Evolutionary conservation across 2,329 filamentous ascomycete genomes (phyloP).

Genomic region (Orbilia javanica): DNA sequence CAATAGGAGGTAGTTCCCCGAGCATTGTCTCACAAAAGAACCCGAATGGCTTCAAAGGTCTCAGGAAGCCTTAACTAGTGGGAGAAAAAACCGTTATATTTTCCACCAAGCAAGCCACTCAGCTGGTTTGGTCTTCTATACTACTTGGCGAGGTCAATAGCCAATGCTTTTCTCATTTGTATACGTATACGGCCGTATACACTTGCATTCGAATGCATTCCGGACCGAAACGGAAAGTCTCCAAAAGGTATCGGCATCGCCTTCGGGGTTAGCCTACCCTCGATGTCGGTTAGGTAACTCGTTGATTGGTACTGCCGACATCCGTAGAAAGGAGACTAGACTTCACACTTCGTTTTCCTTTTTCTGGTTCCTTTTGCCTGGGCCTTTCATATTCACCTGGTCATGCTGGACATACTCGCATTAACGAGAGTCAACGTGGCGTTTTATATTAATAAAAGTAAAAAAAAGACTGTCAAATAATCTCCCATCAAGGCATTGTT

Average conservation of each 20-base stretch:
- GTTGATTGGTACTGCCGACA: conserved; percentile 7
- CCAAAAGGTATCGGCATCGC: conserved; percentile 32
- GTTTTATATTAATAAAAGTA: conserved; percentile 17
- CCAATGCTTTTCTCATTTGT: neutral
- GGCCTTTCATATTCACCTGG: neutral
- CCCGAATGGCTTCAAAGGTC: conserved; percentile 26
- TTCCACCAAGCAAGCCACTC: conserved; percentile 19
- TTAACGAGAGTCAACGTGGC: conserved; percentile 38
- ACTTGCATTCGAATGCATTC: conserved; percentile 14
- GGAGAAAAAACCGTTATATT: conserved; percentile 25
- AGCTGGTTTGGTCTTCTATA: neutral
- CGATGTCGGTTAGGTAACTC: neutral
- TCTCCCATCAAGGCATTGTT: neutral
- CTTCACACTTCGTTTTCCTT: neutral
- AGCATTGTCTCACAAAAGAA: conserved; percentile 17
- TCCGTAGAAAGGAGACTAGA: neutral
- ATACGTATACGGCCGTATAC: conserved; percentile 13
- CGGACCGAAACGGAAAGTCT: conserved; percentile 46
- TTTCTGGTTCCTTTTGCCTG: neutral
- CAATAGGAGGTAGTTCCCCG: conserved; percentile 1
- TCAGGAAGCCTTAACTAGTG: neutral
- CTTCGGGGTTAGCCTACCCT: conserved; percentile 20
- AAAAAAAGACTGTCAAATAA: conserved; percentile 8
- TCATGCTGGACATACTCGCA: conserved; percentile 26
- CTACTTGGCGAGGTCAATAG: conserved; percentile 7